Conservation (phyloP, 768 basidiomycete species). For the Russula abietina region DNA sequence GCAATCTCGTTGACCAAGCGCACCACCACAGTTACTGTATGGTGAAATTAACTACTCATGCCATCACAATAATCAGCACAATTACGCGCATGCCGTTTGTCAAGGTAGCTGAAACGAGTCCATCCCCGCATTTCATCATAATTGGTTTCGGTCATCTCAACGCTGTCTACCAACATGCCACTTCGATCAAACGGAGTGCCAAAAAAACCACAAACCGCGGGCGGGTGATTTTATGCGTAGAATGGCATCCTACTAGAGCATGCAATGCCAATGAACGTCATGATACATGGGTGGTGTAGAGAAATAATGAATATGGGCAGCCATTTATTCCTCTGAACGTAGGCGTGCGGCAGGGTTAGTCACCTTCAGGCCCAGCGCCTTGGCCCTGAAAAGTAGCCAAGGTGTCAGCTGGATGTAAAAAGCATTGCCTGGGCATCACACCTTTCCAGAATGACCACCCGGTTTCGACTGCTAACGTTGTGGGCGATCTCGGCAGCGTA, state of each 20-base stretch:
- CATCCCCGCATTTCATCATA: not conserved
- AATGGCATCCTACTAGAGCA: conserved; percentile 1
- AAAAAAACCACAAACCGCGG: conserved; percentile 39
- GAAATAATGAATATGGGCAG: conserved; percentile 35
- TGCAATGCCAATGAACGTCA: conserved; percentile 33
- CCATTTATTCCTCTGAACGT: conserved; percentile 84
- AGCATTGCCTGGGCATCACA: conserved; percentile 28
- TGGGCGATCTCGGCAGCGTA: conserved; percentile 97
- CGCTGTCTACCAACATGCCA: not conserved
- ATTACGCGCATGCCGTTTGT: conserved; percentile 32
- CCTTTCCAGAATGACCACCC: conserved; percentile 85
- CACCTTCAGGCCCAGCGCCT: conserved; percentile 84
- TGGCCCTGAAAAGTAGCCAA: conserved; percentile 48
- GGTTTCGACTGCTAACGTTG: conserved; percentile 93
- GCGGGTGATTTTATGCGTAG: not conserved
- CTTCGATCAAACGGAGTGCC: conserved; percentile 19
- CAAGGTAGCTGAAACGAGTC: not conserved
- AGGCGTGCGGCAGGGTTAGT: conserved; percentile 89
- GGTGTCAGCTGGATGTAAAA: not conserved
- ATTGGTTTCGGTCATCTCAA: conserved; percentile 10
- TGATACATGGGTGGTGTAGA: conserved; percentile 45
- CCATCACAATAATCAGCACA: conserved; percentile 42
- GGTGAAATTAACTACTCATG: no score
- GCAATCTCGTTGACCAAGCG: not conserved
- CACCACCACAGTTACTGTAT: no score